A percentile compares a stretch with the other conserved stretches of the same genome.
Evolutionary conservation across 768 basidiomycete species (phyloP).

Genomic region (Suillus sp.): DNA sequence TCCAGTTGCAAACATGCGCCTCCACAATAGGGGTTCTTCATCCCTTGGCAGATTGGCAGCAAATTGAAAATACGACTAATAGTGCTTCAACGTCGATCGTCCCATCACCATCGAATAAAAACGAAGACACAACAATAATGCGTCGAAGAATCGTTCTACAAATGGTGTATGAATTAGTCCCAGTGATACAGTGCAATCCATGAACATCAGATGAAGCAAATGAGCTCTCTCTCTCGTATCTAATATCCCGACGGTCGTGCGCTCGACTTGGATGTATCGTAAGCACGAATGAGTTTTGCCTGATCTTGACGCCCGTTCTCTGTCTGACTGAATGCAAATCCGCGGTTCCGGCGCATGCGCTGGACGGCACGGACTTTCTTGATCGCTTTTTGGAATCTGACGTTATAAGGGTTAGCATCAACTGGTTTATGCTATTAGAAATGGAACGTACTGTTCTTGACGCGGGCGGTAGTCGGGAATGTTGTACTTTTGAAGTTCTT

Average conservation of each 20-base stretch:
- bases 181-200: constrained; percentile 15
- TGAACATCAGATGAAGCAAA: constrained; percentile 12
- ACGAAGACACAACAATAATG: neutral
- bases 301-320: constrained; percentile 91
- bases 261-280: constrained; percentile 80
- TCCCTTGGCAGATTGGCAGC: neutral
- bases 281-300: constrained; percentile 78
- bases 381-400: constrained; percentile 97
- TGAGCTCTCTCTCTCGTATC: constrained; percentile 13
- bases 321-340: constrained; percentile 98
- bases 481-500: constrained; percentile 99
- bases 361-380: constrained; percentile 99
- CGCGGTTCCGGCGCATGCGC: constrained; percentile 93
- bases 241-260: constrained; percentile 78
- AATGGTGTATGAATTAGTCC: constrained; percentile 13
- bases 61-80: neutral
- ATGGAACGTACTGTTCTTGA: constrained; percentile 83
- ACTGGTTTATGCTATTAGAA: constrained; percentile 6
- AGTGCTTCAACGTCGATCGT: neutral
- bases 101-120: neutral
- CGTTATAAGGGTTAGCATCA: constrained; percentile 16
- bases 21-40: no score
- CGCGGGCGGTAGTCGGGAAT: constrained; percentile 95
- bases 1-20: neutral
- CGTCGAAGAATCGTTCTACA: neutral